phyloP scores from a whole-genome alignment of 164 flowering plant genomes.

The Annona cherimola region DNA sequence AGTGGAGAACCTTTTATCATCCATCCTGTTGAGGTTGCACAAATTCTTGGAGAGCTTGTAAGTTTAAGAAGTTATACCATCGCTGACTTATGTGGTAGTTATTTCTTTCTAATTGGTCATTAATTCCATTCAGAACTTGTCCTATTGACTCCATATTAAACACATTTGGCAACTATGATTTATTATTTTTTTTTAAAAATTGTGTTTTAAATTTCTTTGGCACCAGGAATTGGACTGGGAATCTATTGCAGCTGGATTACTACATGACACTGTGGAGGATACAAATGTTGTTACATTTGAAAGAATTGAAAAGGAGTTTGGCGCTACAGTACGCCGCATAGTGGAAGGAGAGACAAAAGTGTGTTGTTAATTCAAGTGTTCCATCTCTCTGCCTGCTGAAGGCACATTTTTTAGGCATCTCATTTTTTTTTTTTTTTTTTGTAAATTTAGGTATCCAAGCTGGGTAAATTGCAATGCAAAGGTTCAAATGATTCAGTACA shows the following conservation, averaged over 20 bases:
- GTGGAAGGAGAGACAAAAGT: conserved; percentile 99
- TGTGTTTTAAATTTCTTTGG: background rate
- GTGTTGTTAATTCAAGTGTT: background rate
- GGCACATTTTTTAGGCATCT: background rate
- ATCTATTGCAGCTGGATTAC: conserved; percentile 89
- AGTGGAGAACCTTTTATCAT: conserved; percentile 99
- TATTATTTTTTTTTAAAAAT: background rate
- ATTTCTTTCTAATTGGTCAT: background rate
- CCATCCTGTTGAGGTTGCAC: conserved; percentile 99
- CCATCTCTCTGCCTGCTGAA: background rate
- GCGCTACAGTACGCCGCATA: conserved; percentile 83
- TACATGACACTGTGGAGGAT: conserved; percentile 99
- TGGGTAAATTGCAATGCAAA: conserved; percentile 82
- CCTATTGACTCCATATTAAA: background rate
- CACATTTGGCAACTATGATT: background rate
- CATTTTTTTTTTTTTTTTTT: background rate
- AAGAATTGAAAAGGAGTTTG: conserved; percentile 89
- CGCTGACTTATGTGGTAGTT: background rate
- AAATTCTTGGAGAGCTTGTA: conserved; percentile 93
- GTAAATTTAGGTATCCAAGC: conserved; percentile 75
- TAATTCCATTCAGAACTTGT: background rate
- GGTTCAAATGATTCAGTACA: conserved; percentile 57
- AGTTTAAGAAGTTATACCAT: conserved; percentile 17
- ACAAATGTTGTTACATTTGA: conserved; percentile 90
- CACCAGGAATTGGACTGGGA: conserved; percentile 96